These are phyloP conservation scores for Aspergillus asperescens DNA, from an alignment of 495 filamentous ascomycete species.

Conservation along the genomic window DNA sequence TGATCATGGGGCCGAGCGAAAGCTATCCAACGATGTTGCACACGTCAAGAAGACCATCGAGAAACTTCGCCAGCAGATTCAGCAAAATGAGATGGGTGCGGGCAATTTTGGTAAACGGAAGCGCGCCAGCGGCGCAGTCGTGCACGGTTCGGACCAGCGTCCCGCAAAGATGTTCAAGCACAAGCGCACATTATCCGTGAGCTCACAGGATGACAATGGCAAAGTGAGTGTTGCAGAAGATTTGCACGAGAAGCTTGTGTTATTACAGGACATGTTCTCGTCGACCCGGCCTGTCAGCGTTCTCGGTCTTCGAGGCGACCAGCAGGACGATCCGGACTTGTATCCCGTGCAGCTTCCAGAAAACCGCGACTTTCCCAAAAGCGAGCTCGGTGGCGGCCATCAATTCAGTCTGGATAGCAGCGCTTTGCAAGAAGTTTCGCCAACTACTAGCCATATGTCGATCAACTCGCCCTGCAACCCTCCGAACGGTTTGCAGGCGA, in stretches of 20 bases:
- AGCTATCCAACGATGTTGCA: constrained; percentile 87
- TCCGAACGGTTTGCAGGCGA: constrained; percentile 10
- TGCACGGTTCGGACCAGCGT: constrained; percentile 44
- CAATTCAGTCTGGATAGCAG: constrained; percentile 49
- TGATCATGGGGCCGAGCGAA: constrained; percentile 93
- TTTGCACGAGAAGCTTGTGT: constrained; percentile 74
- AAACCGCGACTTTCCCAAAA: background rate
- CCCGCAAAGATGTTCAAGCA: constrained; percentile 81
- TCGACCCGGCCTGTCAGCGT: constrained; percentile 82
- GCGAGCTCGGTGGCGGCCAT: constrained; percentile 38
- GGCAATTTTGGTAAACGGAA: constrained; percentile 88
- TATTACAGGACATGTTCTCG: constrained; percentile 92
- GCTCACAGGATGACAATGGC: constrained; percentile 69
- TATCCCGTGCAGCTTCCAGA: constrained; percentile 6
- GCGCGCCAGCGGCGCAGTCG: constrained; percentile 53
- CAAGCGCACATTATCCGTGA: constrained; percentile 92
- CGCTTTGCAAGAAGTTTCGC: constrained; percentile 55
- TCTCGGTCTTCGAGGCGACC: constrained; percentile 75
- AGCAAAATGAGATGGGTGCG: constrained; percentile 80
- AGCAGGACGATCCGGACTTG: constrained; percentile 80
- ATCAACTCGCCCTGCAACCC: constrained; percentile 39
- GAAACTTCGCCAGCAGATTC: constrained; percentile 86
- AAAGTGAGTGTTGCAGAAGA: constrained; percentile 78
- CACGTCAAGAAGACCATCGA: constrained; percentile 93
- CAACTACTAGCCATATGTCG: constrained; percentile 49